Evolutionary conservation across 2,329 filamentous ascomycete genomes (phyloP), one percentile per base, ranked within the genome.

Genomic region (Chaetomiaceae sp.): DNA sequence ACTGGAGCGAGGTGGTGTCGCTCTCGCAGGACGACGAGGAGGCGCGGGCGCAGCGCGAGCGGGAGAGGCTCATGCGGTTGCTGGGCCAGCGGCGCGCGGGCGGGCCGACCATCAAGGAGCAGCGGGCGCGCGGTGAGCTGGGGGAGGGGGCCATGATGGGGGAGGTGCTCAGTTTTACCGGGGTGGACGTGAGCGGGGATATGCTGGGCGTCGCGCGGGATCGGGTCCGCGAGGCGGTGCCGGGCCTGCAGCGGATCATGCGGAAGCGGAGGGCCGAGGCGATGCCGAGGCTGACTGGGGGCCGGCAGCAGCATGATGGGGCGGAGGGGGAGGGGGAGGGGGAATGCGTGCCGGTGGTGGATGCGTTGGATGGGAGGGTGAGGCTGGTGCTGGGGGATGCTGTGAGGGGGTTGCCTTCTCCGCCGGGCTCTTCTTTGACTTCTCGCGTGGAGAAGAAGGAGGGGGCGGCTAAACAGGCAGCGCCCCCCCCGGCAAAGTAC

Each of bases 191-290:
- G 47, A 81, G 79, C 11, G 71, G 70, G 21, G 75, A 81, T 49
- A 84, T 85, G 78, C 69, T 86, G 3, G 75, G 77, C 52, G 72
- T 85, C 20, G 77, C 82, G 14, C 72, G 80, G 25, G 71, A 71
- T 25, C 77, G 80, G 44, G 73, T 84, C 27, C 69, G 72, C 37
- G 64, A 72, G 50, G 55, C 66, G 27, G 65, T 77, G 41, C 69
- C 76, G 0, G 69, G 71, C 4, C 66, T 74, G 42, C 49, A 62
- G 6, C 66, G 65, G 18, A 62, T 70, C 6, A 70, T 80, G 32
- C 72, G 73, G 30, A 68, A 34, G 40, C 43, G 33, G 18, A 43
- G 63, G 13, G 16, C n/a, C 3, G 60, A 69, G 62, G 56, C 53
- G 8, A 54, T 65, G 48, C 62, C 63, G 33, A 25, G 41, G 32